phyloP scores from a whole-genome alignment of 2,329 filamentous ascomycete species.

The Ophiostoma pallidulum region DNA sequence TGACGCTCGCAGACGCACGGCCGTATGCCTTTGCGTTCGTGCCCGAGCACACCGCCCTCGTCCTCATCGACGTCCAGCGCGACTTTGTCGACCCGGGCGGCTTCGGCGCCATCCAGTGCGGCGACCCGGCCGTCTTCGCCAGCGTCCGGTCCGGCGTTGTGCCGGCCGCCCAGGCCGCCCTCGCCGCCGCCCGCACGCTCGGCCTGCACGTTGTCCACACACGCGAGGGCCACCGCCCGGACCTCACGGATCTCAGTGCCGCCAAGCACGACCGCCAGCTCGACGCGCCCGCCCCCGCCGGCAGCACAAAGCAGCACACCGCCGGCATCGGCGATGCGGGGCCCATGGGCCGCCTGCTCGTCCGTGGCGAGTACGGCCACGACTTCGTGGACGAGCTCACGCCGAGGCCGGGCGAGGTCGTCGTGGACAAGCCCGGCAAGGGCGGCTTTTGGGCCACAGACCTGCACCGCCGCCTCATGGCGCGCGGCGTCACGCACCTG shows the following conservation, averaged over 20 bases:
- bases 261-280: constrained; percentile 41
- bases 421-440: constrained; percentile 51
- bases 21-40: constrained; percentile 28
- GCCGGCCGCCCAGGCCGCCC: constrained; percentile 28
- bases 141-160: constrained; percentile 34
- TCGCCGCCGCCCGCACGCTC: constrained; percentile 30
- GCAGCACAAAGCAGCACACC: too few relatives aligned
- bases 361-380: constrained; percentile 45
- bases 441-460: constrained; percentile 49
- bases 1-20: constrained; percentile 5
- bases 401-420: constrained; percentile 39
- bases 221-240: constrained; percentile 41
- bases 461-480: constrained; percentile 42
- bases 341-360: constrained; percentile 42
- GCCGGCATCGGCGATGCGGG: constrained; percentile 42
- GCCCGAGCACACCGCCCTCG: constrained; percentile 35
- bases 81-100: constrained; percentile 39
- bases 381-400: constrained; percentile 45
- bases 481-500: constrained; percentile 47
- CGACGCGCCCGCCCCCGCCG: constrained; percentile 31
- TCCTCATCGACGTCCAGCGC: constrained; percentile 48
- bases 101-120: constrained; percentile 40
- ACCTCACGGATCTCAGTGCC: constrained; percentile 42
- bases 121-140: constrained; percentile 25
- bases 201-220: constrained; percentile 38